These are phyloP conservation scores for Gossypium laxum DNA, from an alignment of 441 rosid genomes.

Conservation along the genomic window DNA sequence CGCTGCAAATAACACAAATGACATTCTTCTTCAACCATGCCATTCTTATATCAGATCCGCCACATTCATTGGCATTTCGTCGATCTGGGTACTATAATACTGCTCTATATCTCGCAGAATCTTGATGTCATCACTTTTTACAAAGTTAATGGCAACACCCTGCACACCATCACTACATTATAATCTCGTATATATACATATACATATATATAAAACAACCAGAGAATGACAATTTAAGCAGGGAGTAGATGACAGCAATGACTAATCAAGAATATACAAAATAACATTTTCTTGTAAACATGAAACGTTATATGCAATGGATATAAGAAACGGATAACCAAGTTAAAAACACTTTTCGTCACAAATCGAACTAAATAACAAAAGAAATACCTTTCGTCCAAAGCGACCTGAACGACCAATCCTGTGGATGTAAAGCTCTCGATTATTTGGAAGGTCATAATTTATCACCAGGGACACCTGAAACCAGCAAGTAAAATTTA, in stretches of 20 bases:
- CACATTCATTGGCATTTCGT: conserved; percentile 95
- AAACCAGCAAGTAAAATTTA: conserved; percentile 7
- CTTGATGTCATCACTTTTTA: conserved; percentile 88
- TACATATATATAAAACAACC: background rate
- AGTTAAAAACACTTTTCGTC: background rate
- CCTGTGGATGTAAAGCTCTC: conserved; percentile 90
- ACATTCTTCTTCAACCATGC: background rate
- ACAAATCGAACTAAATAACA: background rate
- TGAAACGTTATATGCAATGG: background rate
- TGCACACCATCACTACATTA: conserved; percentile 17
- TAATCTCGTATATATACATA: background rate
- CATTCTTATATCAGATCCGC: conserved; percentile 61
- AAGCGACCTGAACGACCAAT: conserved; percentile 97
- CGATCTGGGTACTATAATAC: conserved; percentile 93
- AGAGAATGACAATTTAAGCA: background rate
- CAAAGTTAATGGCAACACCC: conserved; percentile 96
- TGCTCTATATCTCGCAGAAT: conserved; percentile 90
- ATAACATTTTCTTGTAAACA: background rate
- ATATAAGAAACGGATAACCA: background rate
- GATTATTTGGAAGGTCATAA: conserved; percentile 90
- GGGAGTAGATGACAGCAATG: background rate
- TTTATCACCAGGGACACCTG: conserved; percentile 87
- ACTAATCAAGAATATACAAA: background rate
- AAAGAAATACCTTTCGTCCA: conserved; percentile 8
- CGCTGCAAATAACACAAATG: background rate